Conservation (phyloP, 2,329 filamentous ascomycete species). For the Trematosphaeria pertusa region DNA sequence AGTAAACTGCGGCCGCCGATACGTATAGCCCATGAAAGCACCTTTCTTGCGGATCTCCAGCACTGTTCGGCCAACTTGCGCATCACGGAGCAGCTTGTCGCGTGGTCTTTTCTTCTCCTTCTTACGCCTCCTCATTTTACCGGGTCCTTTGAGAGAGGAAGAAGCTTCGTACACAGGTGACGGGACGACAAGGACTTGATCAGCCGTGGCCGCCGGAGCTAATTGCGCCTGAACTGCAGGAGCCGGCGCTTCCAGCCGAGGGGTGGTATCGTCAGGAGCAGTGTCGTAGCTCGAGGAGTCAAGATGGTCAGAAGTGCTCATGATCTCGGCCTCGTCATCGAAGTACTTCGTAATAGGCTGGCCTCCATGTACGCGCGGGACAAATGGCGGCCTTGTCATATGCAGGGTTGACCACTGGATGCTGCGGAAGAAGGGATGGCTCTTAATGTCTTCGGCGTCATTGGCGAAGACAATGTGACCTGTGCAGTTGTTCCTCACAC, state of each 20-base stretch:
- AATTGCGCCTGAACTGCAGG: constrained; percentile 3
- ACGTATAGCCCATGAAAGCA: constrained; percentile 91
- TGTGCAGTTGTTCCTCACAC: constrained; percentile 45
- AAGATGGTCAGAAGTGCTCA: constrained; percentile 47
- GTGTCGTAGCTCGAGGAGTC: constrained; percentile 43
- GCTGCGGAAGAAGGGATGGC: constrained; percentile 82
- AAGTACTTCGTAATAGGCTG: constrained; percentile 80
- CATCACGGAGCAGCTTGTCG: constrained; percentile 85
- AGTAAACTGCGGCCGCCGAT: constrained; percentile 62
- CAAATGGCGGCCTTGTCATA: constrained; percentile 74
- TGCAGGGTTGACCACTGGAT: constrained; percentile 81
- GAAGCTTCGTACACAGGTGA: constrained; percentile 7
- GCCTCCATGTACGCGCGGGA: constrained; percentile 69
- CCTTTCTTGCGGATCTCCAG: constrained; percentile 80
- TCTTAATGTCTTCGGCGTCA: constrained; percentile 88
- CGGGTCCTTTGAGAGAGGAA: constrained; percentile 10
- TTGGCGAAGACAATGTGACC: constrained; percentile 77
- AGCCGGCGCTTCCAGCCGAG: too few relatives aligned
- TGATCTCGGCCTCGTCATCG: constrained; percentile 77
- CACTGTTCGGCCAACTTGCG: constrained; percentile 68
- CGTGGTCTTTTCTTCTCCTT: constrained; percentile 80
- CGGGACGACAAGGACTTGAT: background rate
- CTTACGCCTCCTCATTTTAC: constrained; percentile 54
- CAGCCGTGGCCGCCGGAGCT: background rate
- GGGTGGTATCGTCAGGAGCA: constrained; percentile 8